Conservation (phyloP, 1,139 yeast genomes). For the Blastobotrys apis region DNA sequence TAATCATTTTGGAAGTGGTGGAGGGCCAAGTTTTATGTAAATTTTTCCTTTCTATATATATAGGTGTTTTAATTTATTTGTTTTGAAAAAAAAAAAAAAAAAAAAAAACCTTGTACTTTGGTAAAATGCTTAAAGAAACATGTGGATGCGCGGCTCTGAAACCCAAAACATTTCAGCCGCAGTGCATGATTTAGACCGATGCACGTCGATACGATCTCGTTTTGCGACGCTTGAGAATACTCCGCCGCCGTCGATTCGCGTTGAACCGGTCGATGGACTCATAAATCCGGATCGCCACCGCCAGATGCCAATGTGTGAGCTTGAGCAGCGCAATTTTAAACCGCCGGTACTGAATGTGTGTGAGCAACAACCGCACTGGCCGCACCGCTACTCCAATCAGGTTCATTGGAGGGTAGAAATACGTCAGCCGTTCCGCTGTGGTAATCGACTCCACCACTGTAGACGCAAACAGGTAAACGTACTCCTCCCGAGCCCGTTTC, state of each 20-base stretch:
- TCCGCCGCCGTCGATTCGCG: too few relatives aligned
- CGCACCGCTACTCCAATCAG: constrained; percentile 29
- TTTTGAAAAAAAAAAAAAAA: too few relatives aligned
- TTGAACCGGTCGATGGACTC: constrained; percentile 20
- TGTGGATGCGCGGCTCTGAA: too few relatives aligned
- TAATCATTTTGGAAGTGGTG: constrained; percentile 14
- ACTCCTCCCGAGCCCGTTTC: constrained; percentile 34
- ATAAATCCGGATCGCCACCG: constrained; percentile 26
- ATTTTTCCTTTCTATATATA: background rate
- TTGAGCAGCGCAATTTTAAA: constrained; percentile 29
- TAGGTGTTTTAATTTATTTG: background rate
- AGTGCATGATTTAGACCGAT: too few relatives aligned
- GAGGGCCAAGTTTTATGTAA: constrained; percentile 12
- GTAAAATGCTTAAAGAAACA: too few relatives aligned
- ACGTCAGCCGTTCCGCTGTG: constrained; percentile 33
- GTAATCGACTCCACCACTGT: constrained; percentile 32
- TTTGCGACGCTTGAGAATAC: too few relatives aligned
- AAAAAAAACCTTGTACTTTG: too few relatives aligned
- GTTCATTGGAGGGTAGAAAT: constrained; percentile 36
- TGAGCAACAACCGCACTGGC: constrained; percentile 29
- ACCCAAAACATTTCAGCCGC: too few relatives aligned
- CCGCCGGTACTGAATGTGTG: constrained; percentile 26
- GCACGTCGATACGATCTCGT: too few relatives aligned
- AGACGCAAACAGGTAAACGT: constrained; percentile 30
- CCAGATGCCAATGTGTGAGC: constrained; percentile 33